Evolutionary conservation across 2,329 filamentous ascomycete genomes (phyloP).

Genomic region (Alternaria solani): DNA sequence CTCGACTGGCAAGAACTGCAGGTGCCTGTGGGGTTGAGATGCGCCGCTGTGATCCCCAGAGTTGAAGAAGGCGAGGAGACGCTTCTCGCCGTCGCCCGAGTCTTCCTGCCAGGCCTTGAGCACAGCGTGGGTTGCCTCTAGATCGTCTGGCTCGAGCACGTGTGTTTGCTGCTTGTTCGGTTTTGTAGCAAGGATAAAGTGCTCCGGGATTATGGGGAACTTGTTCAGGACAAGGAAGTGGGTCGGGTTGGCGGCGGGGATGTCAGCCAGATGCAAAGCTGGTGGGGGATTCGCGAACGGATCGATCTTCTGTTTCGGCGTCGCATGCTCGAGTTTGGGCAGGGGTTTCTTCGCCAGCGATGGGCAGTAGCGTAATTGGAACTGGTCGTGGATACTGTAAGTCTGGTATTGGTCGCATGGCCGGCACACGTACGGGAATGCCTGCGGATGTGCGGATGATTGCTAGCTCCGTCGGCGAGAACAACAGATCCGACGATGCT

Average conservation of each 20-base stretch:
- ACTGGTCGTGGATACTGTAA: constrained; percentile 56
- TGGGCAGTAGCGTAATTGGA: constrained; percentile 76
- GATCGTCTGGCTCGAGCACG: constrained; percentile 66
- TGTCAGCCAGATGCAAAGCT: constrained; percentile 62
- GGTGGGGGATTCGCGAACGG: constrained; percentile 70
- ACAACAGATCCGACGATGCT: constrained; percentile 45
- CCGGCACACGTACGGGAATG: constrained; percentile 46
- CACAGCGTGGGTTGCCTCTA: constrained; percentile 69
- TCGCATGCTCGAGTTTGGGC: constrained; percentile 49
- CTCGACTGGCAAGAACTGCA: constrained; percentile 74
- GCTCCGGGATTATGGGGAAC: constrained; percentile 73
- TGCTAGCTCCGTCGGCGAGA: constrained; percentile 52
- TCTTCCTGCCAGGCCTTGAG: constrained; percentile 62
- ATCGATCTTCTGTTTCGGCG: constrained; percentile 53
- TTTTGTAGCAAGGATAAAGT: constrained; percentile 76
- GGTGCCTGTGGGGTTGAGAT: constrained; percentile 74
- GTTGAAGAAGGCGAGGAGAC: constrained; percentile 74
- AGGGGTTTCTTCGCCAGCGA: constrained; percentile 71
- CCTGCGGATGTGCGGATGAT: constrained; percentile 48
- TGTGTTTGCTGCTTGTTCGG: constrained; percentile 70
- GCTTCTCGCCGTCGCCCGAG: constrained; percentile 33
- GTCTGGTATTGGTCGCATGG: constrained; percentile 7
- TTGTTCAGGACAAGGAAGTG: constrained; percentile 78
- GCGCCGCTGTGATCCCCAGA: constrained; percentile 73
- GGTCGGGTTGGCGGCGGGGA: constrained; percentile 54